Evolutionary conservation across 2,329 filamentous ascomycete species (phyloP).

Genomic region (Volutella citrinella): DNA sequence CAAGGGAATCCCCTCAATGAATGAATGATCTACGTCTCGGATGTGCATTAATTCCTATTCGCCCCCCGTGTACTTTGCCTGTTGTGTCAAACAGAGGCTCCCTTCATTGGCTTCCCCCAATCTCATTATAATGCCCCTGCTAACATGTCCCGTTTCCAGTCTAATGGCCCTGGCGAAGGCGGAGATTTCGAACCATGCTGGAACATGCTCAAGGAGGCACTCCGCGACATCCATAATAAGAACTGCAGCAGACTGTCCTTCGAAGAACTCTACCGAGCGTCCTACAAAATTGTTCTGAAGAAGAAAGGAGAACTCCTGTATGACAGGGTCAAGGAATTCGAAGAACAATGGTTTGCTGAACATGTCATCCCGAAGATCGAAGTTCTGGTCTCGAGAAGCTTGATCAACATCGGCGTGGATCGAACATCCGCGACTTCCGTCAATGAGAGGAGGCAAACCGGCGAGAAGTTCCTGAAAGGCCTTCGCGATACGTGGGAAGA

Average conservation of each 20-base stretch:
- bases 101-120: no score
- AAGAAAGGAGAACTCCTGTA: conserved; percentile 84
- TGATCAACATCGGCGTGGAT: conserved; percentile 60
- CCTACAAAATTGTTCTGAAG: conserved; percentile 89
- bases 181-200: conserved; percentile 86
- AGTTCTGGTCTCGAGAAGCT: conserved; percentile 65
- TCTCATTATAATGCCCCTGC: conserved; percentile 21
- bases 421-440: conserved; percentile 58
- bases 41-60: no score
- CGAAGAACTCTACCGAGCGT: conserved; percentile 89
- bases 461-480: conserved; percentile 77
- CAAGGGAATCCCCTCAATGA: conserved; percentile 1
- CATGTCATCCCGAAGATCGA: conserved; percentile 71
- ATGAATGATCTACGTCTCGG: no score
- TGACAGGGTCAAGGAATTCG: conserved; percentile 73
- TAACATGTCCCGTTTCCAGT: no score
- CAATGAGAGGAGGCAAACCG: conserved; percentile 74
- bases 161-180: conserved; percentile 46
- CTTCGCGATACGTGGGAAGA: conserved; percentile 81
- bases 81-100: no score
- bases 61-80: no score
- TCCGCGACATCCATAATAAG: conserved; percentile 86
- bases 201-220: conserved; percentile 70
- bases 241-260: conserved; percentile 89
- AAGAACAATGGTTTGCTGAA: conserved; percentile 74